A percentile compares a stretch with the other conserved stretches of the same genome.
Conservation (phyloP, 495 filamentous ascomycete genomes). For the Aspergillus coremiiformis region DNA sequence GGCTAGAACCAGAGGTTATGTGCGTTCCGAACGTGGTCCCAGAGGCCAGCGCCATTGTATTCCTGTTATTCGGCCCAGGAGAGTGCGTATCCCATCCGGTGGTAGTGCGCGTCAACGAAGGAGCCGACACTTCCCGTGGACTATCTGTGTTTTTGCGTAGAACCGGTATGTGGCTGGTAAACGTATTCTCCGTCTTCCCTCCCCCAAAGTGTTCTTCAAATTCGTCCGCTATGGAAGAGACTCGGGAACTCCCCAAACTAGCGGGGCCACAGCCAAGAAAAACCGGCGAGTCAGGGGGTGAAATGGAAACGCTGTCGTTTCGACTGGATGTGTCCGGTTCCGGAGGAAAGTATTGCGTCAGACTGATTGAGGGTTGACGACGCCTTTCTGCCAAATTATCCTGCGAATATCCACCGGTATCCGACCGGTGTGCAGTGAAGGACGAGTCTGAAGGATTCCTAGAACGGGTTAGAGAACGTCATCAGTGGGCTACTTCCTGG, state of each 20-base stretch:
- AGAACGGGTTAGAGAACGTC: constrained; percentile 3
- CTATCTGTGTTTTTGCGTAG: constrained; percentile 12
- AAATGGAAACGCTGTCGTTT: constrained; percentile 24
- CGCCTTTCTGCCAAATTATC: constrained; percentile 12
- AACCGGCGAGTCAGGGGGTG: constrained; percentile 39
- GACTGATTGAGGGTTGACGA: constrained; percentile 17
- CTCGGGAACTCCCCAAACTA: constrained; percentile 32
- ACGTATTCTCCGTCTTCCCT: constrained; percentile 8
- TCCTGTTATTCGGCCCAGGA: constrained; percentile 35
- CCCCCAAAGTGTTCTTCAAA: constrained; percentile 7
- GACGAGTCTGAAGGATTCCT: constrained; percentile 10
- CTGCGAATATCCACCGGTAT: constrained; percentile 19
- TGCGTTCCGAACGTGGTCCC: constrained; percentile 18
- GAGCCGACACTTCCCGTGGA: background rate
- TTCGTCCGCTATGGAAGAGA: constrained; percentile 41
- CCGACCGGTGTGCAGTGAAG: constrained; percentile 6
- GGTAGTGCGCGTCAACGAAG: constrained; percentile 10
- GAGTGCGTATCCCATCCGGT: constrained; percentile 46
- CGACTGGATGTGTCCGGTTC: background rate
- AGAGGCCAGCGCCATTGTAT: constrained; percentile 19
- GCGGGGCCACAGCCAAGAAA: constrained; percentile 7
- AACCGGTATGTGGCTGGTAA: constrained; percentile 20
- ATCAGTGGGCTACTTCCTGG: background rate
- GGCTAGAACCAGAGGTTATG: constrained; percentile 9
- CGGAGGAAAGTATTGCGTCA: constrained; percentile 5